phyloP scores from a whole-genome alignment of 1,284 basidiomycete genomes.

The Puccinia hordei region DNA sequence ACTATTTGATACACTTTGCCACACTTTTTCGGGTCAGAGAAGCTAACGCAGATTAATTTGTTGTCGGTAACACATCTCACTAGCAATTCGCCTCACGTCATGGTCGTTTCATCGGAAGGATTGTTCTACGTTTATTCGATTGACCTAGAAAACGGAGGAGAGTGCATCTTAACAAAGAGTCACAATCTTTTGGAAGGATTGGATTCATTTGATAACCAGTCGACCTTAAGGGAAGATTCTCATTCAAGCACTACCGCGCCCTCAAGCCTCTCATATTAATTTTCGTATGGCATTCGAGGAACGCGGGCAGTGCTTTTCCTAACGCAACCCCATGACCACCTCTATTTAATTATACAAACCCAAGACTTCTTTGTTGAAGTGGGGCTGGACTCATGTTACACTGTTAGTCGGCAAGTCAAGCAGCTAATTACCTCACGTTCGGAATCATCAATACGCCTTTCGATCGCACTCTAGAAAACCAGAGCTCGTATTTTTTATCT shows the following conservation, averaged over 20 bases:
- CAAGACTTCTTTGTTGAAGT: background rate
- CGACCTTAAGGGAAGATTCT: background rate
- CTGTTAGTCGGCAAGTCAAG: no score
- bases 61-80: background rate
- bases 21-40: slow-evolving; percentile 8
- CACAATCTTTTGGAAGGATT: slow-evolving; percentile 64
- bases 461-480: no score
- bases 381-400: background rate
- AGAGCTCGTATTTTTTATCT: no score
- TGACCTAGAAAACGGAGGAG: slow-evolving; percentile 92
- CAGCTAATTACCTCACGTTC: no score
- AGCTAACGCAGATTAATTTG: background rate
- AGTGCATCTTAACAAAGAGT: slow-evolving; percentile 91
- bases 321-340: background rate
- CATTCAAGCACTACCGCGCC: background rate
- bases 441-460: no score
- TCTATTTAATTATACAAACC: background rate
- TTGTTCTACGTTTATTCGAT: slow-evolving; percentile 95
- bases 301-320: background rate
- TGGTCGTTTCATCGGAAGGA: slow-evolving; percentile 94
- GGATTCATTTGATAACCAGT: slow-evolving; percentile 36
- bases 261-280: slow-evolving; percentile 1
- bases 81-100: slow-evolving; percentile 90
- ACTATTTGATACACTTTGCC: background rate
- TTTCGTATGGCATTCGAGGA: no score